These are phyloP conservation scores for Zoysia matrella DNA, from an alignment of 202 grass and related monocot species.

Conservation along the genomic window DNA sequence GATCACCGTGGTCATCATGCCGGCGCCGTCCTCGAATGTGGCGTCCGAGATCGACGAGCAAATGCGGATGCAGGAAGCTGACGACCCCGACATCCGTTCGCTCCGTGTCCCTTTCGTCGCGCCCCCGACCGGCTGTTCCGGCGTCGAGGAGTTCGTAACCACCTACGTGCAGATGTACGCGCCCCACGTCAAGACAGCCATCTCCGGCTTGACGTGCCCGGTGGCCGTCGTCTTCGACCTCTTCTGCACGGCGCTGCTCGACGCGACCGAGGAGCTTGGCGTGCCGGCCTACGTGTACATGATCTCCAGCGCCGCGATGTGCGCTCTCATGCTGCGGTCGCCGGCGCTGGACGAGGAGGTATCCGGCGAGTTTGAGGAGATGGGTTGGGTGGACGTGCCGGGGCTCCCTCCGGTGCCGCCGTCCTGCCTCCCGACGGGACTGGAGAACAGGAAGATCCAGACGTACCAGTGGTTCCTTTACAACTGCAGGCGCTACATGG, in stretches of 20 bases:
- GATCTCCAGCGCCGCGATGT: conserved; percentile 26
- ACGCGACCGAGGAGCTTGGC: conserved; percentile 42
- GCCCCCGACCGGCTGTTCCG: neutral
- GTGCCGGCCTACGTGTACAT: conserved; percentile 59
- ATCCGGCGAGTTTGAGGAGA: conserved; percentile 39
- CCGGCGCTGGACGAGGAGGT: conserved; percentile 35
- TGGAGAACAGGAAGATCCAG: conserved; percentile 34
- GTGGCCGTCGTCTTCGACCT: conserved; percentile 55
- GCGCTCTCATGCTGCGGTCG: conserved; percentile 49
- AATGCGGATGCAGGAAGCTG: conserved; percentile 11
- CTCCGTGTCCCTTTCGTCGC: conserved; percentile 11
- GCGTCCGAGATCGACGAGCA: conserved; percentile 16
- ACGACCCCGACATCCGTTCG: conserved; percentile 43
- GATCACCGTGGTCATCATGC: conserved; percentile 47
- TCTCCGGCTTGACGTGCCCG: neutral
- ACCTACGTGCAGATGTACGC: conserved; percentile 38
- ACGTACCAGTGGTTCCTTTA: conserved; percentile 44
- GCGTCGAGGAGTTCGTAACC: conserved; percentile 50
- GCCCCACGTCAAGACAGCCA: conserved; percentile 30
- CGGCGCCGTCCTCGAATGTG: neutral
- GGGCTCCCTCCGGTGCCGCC: conserved; percentile 45
- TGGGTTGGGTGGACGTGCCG: conserved; percentile 45
- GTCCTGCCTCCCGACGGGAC: conserved; percentile 1
- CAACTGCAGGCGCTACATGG: conserved; percentile 33
- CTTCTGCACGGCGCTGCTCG: conserved; percentile 48